Evolutionary conservation across 2,329 filamentous ascomycete genomes (phyloP).

Genomic region (Monosporascus sp.): DNA sequence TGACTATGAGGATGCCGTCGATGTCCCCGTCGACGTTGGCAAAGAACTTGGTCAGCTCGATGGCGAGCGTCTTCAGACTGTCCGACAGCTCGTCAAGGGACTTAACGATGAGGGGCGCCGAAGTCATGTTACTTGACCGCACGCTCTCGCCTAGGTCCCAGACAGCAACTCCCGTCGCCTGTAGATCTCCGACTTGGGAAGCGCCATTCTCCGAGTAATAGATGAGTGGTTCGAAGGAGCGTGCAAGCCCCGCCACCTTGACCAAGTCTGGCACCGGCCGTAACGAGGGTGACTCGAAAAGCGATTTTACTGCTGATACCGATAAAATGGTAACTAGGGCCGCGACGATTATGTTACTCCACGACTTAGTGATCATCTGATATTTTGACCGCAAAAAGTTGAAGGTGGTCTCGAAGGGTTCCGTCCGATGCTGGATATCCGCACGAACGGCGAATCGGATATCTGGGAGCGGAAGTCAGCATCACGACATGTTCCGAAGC

Average conservation of each 20-base stretch:
- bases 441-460: constrained; percentile 83
- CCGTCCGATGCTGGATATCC: constrained; percentile 81
- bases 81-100: constrained; percentile 84
- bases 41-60: constrained; percentile 88
- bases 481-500: neutral
- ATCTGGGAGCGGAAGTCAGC: constrained; percentile 46
- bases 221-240: constrained; percentile 88
- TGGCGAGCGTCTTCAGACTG: constrained; percentile 74
- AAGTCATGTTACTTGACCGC: constrained; percentile 83
- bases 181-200: constrained; percentile 78
- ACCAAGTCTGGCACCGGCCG: constrained; percentile 77
- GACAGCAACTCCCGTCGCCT: constrained; percentile 87
- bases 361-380: constrained; percentile 60
- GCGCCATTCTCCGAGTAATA: constrained; percentile 91
- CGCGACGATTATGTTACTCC: constrained; percentile 60
- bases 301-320: constrained; percentile 56
- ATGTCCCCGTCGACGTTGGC: constrained; percentile 90
- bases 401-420: constrained; percentile 73
- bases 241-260: constrained; percentile 83
- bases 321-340: constrained; percentile 58
- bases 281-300: constrained; percentile 63
- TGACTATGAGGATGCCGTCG: constrained; percentile 84
- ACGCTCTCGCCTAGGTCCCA: constrained; percentile 94
- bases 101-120: constrained; percentile 76
- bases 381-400: constrained; percentile 57